Percentiles rank a stretch among this genome's conserved stretches.
These are phyloP conservation scores for Boletellus ananas DNA, from an alignment of 768 basidiomycete genomes.

Conservation along the genomic window DNA sequence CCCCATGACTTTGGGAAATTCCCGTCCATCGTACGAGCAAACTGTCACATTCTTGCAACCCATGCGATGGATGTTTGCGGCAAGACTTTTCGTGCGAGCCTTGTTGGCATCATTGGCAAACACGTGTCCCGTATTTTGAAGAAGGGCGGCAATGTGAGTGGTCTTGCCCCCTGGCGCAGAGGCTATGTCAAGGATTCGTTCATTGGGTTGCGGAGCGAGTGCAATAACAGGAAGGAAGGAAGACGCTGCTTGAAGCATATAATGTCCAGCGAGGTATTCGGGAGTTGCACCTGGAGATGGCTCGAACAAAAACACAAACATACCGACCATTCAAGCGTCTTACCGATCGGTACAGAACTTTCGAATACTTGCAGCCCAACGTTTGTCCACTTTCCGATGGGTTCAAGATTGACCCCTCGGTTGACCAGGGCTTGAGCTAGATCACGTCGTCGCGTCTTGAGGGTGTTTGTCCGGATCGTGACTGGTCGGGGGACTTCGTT, in stretches of 20 bases:
- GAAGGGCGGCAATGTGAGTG: conserved; percentile 93
- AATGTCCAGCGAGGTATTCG: conserved; percentile 97
- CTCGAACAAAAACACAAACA: background rate
- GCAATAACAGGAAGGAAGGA: conserved; percentile 99
- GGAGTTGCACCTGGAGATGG: conserved; percentile 75
- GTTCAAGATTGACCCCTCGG: conserved; percentile 94
- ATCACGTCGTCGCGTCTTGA: conserved; percentile 89
- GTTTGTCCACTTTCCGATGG: conserved; percentile 99
- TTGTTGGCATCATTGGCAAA: conserved; percentile 98
- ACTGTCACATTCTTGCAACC: conserved; percentile 98
- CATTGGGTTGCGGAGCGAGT: conserved; percentile 85
- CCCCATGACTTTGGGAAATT: conserved; percentile 98
- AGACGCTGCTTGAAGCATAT: conserved; percentile 98
- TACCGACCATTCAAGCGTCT: conserved; percentile 1
- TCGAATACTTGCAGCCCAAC: conserved; percentile 99
- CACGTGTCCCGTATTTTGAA: conserved; percentile 96
- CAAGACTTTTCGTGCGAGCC: conserved; percentile 90
- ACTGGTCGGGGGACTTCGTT: conserved; percentile 95
- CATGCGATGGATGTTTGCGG: conserved; percentile 93
- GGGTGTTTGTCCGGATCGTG: conserved; percentile 95
- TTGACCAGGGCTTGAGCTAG: conserved; percentile 92
- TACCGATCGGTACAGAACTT: conserved; percentile 90
- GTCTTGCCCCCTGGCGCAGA: conserved; percentile 98
- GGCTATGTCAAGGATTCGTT: conserved; percentile 97
- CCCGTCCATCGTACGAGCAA: conserved; percentile 94